A percentile compares a stretch with the other conserved stretches of the same genome.
Conservation (phyloP, 305 asterid genomes). For the Striga hermonthica region DNA sequence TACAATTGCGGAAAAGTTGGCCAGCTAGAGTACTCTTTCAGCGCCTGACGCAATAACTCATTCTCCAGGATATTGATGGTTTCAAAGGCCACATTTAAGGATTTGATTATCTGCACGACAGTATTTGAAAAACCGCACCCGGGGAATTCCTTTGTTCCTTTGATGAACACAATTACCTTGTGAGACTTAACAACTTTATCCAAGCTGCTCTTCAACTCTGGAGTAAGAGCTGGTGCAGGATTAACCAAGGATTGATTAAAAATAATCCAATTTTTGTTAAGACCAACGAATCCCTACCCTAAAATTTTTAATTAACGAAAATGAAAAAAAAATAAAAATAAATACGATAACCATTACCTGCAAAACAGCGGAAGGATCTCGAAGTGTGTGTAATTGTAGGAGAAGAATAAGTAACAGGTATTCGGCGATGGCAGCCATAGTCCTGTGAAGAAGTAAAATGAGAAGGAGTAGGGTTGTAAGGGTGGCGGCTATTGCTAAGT, state of each 20-base stretch:
- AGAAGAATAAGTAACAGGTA: neutral
- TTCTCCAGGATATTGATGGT: constrained; percentile 77
- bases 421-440: constrained; percentile 12
- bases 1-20: constrained; percentile 93
- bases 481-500: constrained; percentile 16
- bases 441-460: neutral
- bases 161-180: constrained; percentile 80
- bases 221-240: constrained; percentile 55
- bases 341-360: constrained; percentile 29
- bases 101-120: constrained; percentile 72
- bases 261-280: no score
- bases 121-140: constrained; percentile 91
- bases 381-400: constrained; percentile 13
- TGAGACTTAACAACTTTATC: constrained; percentile 80
- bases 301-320: neutral
- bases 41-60: constrained; percentile 73
- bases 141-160: constrained; percentile 91
- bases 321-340: neutral
- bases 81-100: constrained; percentile 75
- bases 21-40: constrained; percentile 92
- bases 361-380: constrained; percentile 36
- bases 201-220: constrained; percentile 66
- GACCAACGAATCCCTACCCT: no score
- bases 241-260: neutral
- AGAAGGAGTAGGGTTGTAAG: neutral